Base-by-base conservation (phyloP, 768 basidiomycete species). In the Leccinum obscurum region DNA sequence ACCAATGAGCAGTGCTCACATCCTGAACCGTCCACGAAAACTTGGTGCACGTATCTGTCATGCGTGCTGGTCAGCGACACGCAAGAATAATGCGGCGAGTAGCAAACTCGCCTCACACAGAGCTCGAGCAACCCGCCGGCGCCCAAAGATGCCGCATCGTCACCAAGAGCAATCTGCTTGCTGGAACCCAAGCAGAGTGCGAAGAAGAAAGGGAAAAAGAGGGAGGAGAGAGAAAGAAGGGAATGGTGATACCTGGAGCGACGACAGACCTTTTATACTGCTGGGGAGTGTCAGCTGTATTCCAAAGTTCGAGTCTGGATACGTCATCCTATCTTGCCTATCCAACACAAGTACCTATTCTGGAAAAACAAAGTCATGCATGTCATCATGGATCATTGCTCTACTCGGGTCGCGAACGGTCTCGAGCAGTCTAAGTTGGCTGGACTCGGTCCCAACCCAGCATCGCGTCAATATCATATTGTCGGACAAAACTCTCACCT, bases 21-120 rank as follows among this genome's bases (percentile, higher is more conserved):
- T 97, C 95, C 68, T 91, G 89, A n/a, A n/a, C 39, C 8, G 39
- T 41, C 39, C 39, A 41, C 13, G 39, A 8, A 41, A 6, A 41
- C 17, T 41, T 41, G 39, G 17, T 17, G 39, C 17, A 41, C 17
- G 17, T 41, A 41, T 41, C 39, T 41, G 2, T 41, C 17, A n/a
- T 41, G 39, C 17, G 8, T n/a, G 17, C 39, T n/a, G 17, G 39
- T 41, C 39, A 41, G 39, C 8, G 39, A 41, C 15, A n/a, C 9
- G 17, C 7, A 17, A 39, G 37, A 9, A n/a, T 41, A 9, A 41
- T n/a, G 9, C 39, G 39, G 39, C 17, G 39, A 41, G 39, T 17
- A 41, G 39, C 3, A 8, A 41, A n/a, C 39, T 41, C 39, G n/a
- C 39, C 39, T 41, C 39, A 41, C 39, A 9, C 39, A 14, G 15